Percentiles rank a stretch among this genome's conserved stretches.
Conservation (phyloP, 2,329 filamentous ascomycete species). For the Coniochaeta sp. region DNA sequence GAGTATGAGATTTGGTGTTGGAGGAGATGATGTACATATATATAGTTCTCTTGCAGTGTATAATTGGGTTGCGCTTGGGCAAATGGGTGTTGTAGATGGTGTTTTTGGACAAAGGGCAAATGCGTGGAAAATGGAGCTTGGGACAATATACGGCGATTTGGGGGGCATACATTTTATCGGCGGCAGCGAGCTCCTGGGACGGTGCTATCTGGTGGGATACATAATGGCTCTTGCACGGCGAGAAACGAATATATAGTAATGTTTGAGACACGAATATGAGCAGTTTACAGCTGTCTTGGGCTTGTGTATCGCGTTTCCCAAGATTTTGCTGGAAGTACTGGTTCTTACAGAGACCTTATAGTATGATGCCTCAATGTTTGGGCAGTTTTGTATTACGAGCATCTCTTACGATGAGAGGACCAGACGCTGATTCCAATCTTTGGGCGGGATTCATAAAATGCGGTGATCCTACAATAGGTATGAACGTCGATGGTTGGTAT, state of each 20-base stretch:
- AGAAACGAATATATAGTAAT: too few relatives aligned
- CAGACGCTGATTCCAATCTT: too few relatives aligned
- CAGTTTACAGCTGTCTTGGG: background rate
- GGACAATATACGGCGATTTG: background rate
- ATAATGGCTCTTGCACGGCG: background rate
- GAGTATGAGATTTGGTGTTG: background rate
- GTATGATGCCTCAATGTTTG: too few relatives aligned
- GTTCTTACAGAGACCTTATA: background rate
- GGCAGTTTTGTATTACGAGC: too few relatives aligned
- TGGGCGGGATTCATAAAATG: too few relatives aligned
- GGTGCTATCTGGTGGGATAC: background rate
- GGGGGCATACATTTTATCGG: too few relatives aligned
- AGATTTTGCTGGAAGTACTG: background rate
- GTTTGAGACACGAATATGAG: too few relatives aligned
- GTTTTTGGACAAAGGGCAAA: background rate
- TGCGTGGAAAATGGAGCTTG: background rate
- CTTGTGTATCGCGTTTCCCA: background rate
- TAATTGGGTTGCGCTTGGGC: background rate
- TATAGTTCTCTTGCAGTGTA: background rate
- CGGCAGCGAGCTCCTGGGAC: too few relatives aligned
- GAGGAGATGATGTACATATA: background rate
- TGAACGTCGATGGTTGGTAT: too few relatives aligned
- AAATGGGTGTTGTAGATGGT: background rate
- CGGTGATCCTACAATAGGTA: too few relatives aligned
- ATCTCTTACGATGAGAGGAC: too few relatives aligned